Evolutionary conservation across 805 yeast genomes (phyloP).

Genomic region (Phaffomyces antillensis): DNA sequence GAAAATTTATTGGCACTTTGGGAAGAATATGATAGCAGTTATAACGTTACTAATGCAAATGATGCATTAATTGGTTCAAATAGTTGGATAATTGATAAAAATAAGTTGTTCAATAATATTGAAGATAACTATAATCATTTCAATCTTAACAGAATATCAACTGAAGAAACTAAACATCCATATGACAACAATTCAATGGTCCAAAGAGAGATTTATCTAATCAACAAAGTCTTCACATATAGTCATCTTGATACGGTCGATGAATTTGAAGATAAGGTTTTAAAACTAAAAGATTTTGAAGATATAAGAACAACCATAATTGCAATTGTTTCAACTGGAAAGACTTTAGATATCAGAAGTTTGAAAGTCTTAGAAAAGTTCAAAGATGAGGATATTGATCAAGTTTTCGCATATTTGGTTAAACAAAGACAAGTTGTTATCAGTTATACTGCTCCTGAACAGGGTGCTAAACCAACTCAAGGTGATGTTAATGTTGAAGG

Average conservation of each 20-base stretch:
- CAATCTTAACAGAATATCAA: conserved; percentile 28
- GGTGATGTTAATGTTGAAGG: no score
- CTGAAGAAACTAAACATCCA: conserved; percentile 27
- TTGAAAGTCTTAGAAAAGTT: conserved; percentile 31
- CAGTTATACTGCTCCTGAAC: conserved; percentile 9
- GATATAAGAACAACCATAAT: conserved; percentile 27
- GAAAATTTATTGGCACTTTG: conserved; percentile 53
- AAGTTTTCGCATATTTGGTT: conserved; percentile 34
- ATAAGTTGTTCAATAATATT: conserved; percentile 29
- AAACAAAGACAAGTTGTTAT: conserved; percentile 47
- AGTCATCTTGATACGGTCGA: neutral
- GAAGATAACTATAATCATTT: conserved; percentile 43
- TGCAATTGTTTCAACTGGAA: conserved; percentile 26
- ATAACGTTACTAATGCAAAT: neutral
- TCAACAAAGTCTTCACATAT: conserved; percentile 38
- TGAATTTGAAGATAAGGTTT: neutral
- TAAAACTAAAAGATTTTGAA: conserved; percentile 13
- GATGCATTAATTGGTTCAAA: neutral
- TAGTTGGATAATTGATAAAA: conserved; percentile 4
- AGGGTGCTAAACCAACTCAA: no score
- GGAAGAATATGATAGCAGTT: conserved; percentile 42
- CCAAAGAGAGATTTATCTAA: conserved; percentile 54
- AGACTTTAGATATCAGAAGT: conserved; percentile 21
- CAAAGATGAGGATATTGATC: conserved; percentile 42
- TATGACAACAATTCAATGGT: conserved; percentile 59